These are phyloP conservation scores for Calamus simplicifolius DNA, from an alignment of 176 grass and related monocot species.

Conservation along the genomic window DNA sequence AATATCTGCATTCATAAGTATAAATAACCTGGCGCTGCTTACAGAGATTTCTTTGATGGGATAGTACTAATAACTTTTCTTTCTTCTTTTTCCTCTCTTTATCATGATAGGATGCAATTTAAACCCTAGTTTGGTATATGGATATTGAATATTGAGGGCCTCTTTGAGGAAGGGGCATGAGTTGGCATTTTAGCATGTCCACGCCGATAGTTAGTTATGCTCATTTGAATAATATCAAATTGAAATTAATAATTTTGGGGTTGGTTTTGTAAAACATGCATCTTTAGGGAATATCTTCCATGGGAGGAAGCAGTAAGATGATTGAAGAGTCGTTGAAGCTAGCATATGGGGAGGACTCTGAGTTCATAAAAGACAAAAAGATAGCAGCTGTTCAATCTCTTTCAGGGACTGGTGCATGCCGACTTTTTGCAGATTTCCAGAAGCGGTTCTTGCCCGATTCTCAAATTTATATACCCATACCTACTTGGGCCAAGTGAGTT, in stretches of 20 bases:
- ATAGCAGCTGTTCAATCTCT: slow-evolving; percentile 83
- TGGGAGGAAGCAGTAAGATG: slow-evolving; percentile 86
- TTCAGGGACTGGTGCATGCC: slow-evolving; percentile 86
- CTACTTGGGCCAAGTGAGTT: slow-evolving; percentile 93
- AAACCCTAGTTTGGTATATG: too few species aligned
- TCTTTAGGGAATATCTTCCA: slow-evolving; percentile 80
- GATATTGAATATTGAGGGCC: too few species aligned
- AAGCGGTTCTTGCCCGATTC: slow-evolving; percentile 83
- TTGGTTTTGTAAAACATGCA: slow-evolving; percentile 4
- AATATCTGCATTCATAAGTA: too few species aligned
- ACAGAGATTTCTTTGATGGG: too few species aligned
- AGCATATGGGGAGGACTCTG: slow-evolving; percentile 76
- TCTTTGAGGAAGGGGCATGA: too few species aligned
- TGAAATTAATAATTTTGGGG: slow-evolving; percentile 1
- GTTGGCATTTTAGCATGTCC: too few species aligned
- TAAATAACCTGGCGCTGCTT: too few species aligned
- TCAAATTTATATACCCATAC: slow-evolving; percentile 89
- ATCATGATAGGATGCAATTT: too few species aligned
- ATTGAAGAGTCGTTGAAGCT: slow-evolving; percentile 84
- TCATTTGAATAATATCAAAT: not conserved
- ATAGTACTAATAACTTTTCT: too few species aligned
- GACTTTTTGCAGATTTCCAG: slow-evolving; percentile 94
- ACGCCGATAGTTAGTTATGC: not conserved
- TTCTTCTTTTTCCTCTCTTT: too few species aligned
- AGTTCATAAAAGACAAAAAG: slow-evolving; percentile 74